Conservation (phyloP, 352 stramenopile species). For the Saprolegnia parasitica region DNA sequence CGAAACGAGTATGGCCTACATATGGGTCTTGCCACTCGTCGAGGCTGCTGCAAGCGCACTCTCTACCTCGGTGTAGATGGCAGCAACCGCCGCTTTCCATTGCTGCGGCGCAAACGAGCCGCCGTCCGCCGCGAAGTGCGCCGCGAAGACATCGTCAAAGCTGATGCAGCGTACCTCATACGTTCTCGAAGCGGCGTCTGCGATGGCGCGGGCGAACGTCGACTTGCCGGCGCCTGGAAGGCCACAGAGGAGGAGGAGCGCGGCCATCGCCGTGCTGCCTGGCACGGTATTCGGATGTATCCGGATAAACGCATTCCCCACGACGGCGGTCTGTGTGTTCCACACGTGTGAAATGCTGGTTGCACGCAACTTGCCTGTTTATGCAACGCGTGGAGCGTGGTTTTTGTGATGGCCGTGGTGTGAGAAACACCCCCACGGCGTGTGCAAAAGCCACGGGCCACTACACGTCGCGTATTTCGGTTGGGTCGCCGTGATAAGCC, state of each 20-base stretch:
- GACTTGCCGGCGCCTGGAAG: constrained; percentile 24
- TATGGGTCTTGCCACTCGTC: background rate
- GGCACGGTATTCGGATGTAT: background rate
- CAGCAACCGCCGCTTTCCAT: constrained; percentile 7
- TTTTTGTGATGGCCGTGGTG: too few relatives aligned
- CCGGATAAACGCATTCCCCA: background rate
- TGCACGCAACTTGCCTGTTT: too few relatives aligned
- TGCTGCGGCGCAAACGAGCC: background rate
- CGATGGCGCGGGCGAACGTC: background rate
- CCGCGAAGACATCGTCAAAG: constrained; percentile 18
- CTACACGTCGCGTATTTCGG: too few relatives aligned
- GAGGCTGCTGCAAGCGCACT: background rate
- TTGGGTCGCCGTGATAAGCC: too few relatives aligned
- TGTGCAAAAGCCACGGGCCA: too few relatives aligned
- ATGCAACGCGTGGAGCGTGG: too few relatives aligned
- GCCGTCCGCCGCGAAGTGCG: background rate
- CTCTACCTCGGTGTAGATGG: background rate
- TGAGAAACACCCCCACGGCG: too few relatives aligned
- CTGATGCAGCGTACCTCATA: constrained; percentile 3
- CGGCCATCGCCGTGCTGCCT: background rate
- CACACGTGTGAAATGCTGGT: too few relatives aligned
- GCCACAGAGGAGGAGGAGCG: constrained; percentile 8
- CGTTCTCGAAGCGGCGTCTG: background rate
- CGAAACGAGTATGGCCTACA: background rate
- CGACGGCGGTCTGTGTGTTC: too few relatives aligned